Conservation (phyloP, 768 basidiomycete species). For the Tylopilus intermedius region DNA sequence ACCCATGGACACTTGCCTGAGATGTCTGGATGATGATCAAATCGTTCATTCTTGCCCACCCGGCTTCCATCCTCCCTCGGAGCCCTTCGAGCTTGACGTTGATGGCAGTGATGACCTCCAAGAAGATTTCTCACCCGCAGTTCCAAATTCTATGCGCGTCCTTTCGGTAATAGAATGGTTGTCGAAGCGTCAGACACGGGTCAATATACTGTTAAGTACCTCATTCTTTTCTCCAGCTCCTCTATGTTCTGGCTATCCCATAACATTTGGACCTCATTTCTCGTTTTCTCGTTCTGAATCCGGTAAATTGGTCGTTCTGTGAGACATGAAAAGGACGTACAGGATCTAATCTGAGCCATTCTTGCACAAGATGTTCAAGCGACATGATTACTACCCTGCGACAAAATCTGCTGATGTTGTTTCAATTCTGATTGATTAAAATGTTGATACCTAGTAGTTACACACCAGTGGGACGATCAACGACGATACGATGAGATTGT, state of each 20-base stretch:
- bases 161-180: slow-evolving; percentile 30
- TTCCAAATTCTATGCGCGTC: slow-evolving; percentile 79
- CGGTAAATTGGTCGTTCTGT: not conserved
- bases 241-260: slow-evolving; percentile 25
- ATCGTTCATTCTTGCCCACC: slow-evolving; percentile 91
- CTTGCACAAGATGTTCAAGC: slow-evolving; percentile 41
- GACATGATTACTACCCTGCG: not conserved
- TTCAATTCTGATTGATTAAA: not conserved
- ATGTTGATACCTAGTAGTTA: too few relatives aligned
- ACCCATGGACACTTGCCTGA: slow-evolving; percentile 43
- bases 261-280: slow-evolving; percentile 32
- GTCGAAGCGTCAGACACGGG: not conserved
- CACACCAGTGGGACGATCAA: not conserved
- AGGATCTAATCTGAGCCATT: slow-evolving; percentile 48
- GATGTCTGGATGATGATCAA: slow-evolving; percentile 77
- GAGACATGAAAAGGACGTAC: slow-evolving; percentile 22
- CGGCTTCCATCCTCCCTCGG: slow-evolving; percentile 80
- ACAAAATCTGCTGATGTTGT: not conserved
- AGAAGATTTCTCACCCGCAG: slow-evolving; percentile 53
- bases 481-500: not conserved
- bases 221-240: slow-evolving; percentile 41
- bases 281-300: slow-evolving; percentile 37
- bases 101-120: not conserved
- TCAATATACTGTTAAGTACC: slow-evolving; percentile 22
- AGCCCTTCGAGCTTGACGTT: slow-evolving; percentile 44